Evolutionary conservation across 2,329 filamentous ascomycete species (phyloP), one percentile per base, ranked within the genome.

Genomic region (Phaeoacremonium minimum): DNA sequence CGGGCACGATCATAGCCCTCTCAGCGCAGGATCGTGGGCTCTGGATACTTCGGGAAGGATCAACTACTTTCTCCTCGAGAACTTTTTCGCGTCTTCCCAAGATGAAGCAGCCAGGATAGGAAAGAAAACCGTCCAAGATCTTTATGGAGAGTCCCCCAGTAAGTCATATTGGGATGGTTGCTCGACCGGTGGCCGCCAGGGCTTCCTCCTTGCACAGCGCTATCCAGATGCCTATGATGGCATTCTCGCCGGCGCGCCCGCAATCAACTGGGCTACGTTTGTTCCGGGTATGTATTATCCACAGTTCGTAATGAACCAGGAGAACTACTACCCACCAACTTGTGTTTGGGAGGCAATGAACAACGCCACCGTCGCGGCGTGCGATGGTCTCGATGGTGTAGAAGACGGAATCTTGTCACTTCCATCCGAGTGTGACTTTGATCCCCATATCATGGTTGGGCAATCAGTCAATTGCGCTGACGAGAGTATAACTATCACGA

Each of bases 151-250:
- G 12, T 43, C 54, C 1, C 52, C 56, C 7, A 49, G 55, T 3
- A 66, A 64, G 47, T 64, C 58, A 14, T 71, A 71, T 48, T 72
- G 64, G 44, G 51, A 58, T 14, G 71, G 70, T 16, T 74, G 70
- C 46, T 70, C 65, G 2, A 72, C 68, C 0, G 71, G 71, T 16
- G 71, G 71, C 4, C 52, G 69, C 4, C 68, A 75, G 50, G 70
- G 69, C 14, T 48, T 71, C 9, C 66, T 64, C 33, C 58, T 64
- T 22, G 58, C 65, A 4, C 61, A 73, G 43, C 46, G 56, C 20
- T 71, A 61, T 41, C 69, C 69, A 0, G 60, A 71, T 8, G 67
- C 70, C 34, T 71, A 71, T 34, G 66, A 72, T 38, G 69, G 69
- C n/a, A 61, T 71, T 13, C 45, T 71, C 3, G 67, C 66, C 9